These are phyloP conservation scores for Lipomyces lipofer DNA, from an alignment of 805 yeast genomes.

Conservation along the genomic window DNA sequence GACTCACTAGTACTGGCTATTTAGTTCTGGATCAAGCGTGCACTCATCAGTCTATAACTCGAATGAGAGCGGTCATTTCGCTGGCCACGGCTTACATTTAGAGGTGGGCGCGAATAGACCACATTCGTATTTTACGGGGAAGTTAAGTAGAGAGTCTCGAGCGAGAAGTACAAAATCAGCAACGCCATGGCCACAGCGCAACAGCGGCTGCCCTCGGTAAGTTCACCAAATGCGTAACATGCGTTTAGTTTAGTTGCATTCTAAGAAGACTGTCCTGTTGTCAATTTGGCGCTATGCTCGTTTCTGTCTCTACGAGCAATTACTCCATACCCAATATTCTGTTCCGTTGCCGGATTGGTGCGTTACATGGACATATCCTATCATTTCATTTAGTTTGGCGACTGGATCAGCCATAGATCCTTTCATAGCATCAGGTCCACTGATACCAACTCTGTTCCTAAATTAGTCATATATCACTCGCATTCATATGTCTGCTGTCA, in stretches of 20 bases:
- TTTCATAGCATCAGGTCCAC: background rate
- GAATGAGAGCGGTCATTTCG: background rate
- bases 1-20: too few species aligned
- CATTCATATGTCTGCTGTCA: too few species aligned
- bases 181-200: conserved; percentile 17
- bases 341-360: background rate
- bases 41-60: background rate
- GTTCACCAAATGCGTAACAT: background rate
- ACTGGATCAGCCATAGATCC: too few species aligned
- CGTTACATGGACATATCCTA: background rate
- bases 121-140: background rate
- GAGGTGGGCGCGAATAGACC: too few species aligned
- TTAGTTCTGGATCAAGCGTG: too few species aligned
- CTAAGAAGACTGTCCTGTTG: background rate
- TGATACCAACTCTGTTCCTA: too few species aligned
- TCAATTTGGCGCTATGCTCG: background rate
- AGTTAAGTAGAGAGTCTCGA: too few species aligned
- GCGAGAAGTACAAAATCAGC: too few species aligned
- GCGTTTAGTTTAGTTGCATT: background rate
- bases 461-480: too few species aligned
- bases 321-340: background rate
- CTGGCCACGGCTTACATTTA: background rate
- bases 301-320: background rate
- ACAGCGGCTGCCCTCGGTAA: conserved; percentile 19
- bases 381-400: too few species aligned